A percentile compares a stretch with the other conserved stretches of the same genome.
Evolutionary conservation across 2,329 filamentous ascomycete genomes (phyloP).

Genomic region (Fusarium sambucinum): DNA sequence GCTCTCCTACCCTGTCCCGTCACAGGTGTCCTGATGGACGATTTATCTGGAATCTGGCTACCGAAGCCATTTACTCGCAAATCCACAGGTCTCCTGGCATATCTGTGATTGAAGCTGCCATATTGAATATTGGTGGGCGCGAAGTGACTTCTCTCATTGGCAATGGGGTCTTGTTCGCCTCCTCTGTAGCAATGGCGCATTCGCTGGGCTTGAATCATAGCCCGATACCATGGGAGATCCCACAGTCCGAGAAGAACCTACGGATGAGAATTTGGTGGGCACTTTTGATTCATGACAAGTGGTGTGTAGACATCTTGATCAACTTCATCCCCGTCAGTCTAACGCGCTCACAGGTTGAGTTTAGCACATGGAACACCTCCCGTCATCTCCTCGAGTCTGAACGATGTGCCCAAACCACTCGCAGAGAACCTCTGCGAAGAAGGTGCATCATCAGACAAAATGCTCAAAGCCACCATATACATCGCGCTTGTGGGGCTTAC

Average conservation of each 20-base stretch:
- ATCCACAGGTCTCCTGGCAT: slow-evolving; percentile 69
- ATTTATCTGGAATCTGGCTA: slow-evolving; percentile 73
- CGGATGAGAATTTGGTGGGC: slow-evolving; percentile 69
- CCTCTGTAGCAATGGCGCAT: slow-evolving; percentile 65
- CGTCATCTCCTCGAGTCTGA: slow-evolving; percentile 58
- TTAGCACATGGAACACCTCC: slow-evolving; percentile 66
- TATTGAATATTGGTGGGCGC: slow-evolving; percentile 70
- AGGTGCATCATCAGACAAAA: slow-evolving; percentile 25
- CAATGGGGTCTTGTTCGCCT: slow-evolving; percentile 64
- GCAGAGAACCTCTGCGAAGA: slow-evolving; percentile 52
- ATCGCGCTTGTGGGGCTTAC: slow-evolving; percentile 60
- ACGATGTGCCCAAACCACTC: slow-evolving; percentile 62
- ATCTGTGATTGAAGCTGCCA: slow-evolving; percentile 67
- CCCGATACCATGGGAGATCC: slow-evolving; percentile 65
- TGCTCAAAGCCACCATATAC: slow-evolving; percentile 55
- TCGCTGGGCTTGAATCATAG: slow-evolving; percentile 67
- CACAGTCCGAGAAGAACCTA: slow-evolving; percentile 61
- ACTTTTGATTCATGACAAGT: slow-evolving; percentile 66
- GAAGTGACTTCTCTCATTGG: slow-evolving; percentile 71
- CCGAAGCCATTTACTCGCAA: slow-evolving; percentile 70
- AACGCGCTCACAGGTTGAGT: slow-evolving; percentile 57
- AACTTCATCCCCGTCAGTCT: not conserved
- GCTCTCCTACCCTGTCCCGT: slow-evolving; percentile 57
- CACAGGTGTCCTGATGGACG: slow-evolving; percentile 67
- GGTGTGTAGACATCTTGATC: slow-evolving; percentile 52